These are phyloP conservation scores for Aureobasidium lini DNA, from an alignment of 2,329 filamentous ascomycete species.

Conservation along the genomic window DNA sequence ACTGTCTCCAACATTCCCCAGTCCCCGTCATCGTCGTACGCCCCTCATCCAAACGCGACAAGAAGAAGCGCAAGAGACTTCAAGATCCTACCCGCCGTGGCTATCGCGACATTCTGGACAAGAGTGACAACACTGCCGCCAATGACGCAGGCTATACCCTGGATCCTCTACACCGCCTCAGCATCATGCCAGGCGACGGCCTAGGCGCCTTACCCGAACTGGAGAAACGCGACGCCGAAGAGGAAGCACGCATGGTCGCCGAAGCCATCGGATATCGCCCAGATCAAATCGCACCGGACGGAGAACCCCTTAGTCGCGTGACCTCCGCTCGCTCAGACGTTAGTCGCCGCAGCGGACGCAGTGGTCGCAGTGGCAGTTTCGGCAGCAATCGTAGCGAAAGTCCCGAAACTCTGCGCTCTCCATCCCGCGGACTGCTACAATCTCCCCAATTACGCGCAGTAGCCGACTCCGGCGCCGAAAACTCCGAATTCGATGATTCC, in stretches of 20 bases:
- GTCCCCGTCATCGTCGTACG: constrained; percentile 90
- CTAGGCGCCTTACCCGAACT: constrained; percentile 27
- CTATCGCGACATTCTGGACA: constrained; percentile 69
- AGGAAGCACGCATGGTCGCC: constrained; percentile 33
- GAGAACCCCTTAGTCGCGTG: constrained; percentile 23
- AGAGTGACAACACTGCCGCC: constrained; percentile 38
- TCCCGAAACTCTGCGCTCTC: constrained; percentile 17
- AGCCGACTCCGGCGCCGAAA: constrained; percentile 17
- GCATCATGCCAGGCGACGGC: constrained; percentile 33
- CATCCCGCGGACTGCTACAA: constrained; percentile 22
- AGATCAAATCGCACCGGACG: constrained; percentile 18
- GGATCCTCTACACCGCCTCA: constrained; percentile 42
- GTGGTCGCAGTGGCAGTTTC: constrained; percentile 44
- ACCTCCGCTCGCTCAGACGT: constrained; percentile 22
- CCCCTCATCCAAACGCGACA: constrained; percentile 76
- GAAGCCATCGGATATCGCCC: constrained; percentile 29
- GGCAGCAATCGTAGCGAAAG: constrained; percentile 30
- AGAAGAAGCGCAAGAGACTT: constrained; percentile 79
- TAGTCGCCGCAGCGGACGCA: constrained; percentile 30
- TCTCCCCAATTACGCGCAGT: constrained; percentile 26
- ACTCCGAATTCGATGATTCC: constrained; percentile 19
- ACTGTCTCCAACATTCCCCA: constrained; percentile 87
- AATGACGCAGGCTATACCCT: constrained; percentile 47
- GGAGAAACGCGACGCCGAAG: constrained; percentile 22
- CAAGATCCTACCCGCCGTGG: constrained; percentile 68